Conservation (phyloP, 176 grass and related monocot species). For the Eleusine coracana region DNA sequence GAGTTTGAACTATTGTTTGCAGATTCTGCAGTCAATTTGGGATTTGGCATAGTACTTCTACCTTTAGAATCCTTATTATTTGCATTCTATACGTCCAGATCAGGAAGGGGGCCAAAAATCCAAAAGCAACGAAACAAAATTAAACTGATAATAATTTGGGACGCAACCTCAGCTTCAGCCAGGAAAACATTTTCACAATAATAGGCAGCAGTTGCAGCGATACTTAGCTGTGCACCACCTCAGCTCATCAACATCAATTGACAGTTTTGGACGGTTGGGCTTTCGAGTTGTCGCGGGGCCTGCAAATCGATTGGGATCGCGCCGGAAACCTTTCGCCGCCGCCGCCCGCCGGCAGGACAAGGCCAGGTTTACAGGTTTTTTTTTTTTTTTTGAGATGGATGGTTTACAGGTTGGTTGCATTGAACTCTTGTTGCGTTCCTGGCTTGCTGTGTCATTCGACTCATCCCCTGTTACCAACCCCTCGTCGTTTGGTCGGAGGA, state of each 20-base stretch:
- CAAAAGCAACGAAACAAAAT: too few relatives aligned
- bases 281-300: background rate
- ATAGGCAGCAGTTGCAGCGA: background rate
- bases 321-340: background rate
- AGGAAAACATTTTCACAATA: background rate
- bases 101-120: too few relatives aligned
- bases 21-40: too few relatives aligned
- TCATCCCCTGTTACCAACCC: background rate
- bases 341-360: background rate
- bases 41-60: too few relatives aligned
- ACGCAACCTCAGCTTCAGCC: too few relatives aligned
- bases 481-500: background rate
- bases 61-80: too few relatives aligned
- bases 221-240: background rate
- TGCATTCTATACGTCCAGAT: too few relatives aligned
- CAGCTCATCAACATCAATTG: background rate
- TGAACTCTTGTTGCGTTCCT: background rate
- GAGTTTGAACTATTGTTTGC: background rate
- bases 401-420: background rate
- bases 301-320: background rate
- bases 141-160: too few relatives aligned
- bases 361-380: background rate
- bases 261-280: background rate
- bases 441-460: background rate
- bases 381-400: too few relatives aligned